Evolutionary conservation across 768 basidiomycete genomes (phyloP), one percentile per base, ranked within the genome.

Genomic region (Phaffia tasmanica): DNA sequence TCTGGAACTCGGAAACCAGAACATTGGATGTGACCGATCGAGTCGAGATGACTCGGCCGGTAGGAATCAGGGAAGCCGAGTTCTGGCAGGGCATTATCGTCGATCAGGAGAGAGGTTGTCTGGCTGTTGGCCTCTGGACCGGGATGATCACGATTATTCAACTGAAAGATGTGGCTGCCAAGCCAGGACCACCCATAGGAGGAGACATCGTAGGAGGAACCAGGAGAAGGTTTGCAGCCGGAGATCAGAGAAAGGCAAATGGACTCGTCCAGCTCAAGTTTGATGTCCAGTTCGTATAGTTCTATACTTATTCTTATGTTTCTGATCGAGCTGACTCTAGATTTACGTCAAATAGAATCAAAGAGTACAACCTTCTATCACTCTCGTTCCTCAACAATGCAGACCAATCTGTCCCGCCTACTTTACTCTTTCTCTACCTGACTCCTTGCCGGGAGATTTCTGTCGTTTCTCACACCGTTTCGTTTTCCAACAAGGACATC

Each of bases 381-480:
- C 62, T 69, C 50, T 42, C 55, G 30, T 63, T 68, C 57, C 32
- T 67, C 35, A 23, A 23, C 23, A 54, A 23, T 54, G 23, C 29
- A 15, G 15, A 54, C 53, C 29, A 23, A 23, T 4, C 53, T 30
- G 15, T 30, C 15, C 53, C 53, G 15, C 67, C 67, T 21, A 59
- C 67, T 2, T 63, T 69, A n/a, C 35, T 50, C 29, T 63, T 69
- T 58, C 67, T 69, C 29, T 56, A 54, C 1, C 62, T 69, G 35
- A 69, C 67, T 2, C 50, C 67, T 9, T 32, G 42, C 2, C 67
- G 67, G 19, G 54, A 23, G 3, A 30, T 54, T 8, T 49, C 35
- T 27, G 57, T 69, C 27, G 56, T 46, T 3, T 53, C 63, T 14
- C 63, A 50, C 50, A 35, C 21, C 30, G 32, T 69, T 58, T 23